These are phyloP conservation scores for Paracoccidioides brasiliensis DNA, from an alignment of 2,329 filamentous ascomycete species.

Conservation along the genomic window DNA sequence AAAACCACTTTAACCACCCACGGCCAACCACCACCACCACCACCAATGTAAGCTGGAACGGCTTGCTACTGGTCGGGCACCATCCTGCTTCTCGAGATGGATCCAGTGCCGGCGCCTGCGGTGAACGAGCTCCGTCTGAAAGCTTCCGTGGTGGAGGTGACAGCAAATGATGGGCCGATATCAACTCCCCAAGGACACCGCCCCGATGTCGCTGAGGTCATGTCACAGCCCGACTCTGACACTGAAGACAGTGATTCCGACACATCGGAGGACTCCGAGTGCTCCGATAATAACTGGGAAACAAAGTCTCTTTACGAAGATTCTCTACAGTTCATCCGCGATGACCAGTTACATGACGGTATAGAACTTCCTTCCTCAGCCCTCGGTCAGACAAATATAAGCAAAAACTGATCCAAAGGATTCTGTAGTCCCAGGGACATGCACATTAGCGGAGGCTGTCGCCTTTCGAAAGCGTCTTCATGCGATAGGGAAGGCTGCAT, in stretches of 20 bases:
- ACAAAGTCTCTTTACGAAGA: conserved; percentile 47
- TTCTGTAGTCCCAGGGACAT: conserved; percentile 37
- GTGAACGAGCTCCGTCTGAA: conserved; percentile 23
- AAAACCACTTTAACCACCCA: not conserved
- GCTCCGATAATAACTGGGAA: conserved; percentile 11
- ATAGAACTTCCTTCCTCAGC: conserved; percentile 1
- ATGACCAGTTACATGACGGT: conserved; percentile 37
- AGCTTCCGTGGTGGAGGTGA: conserved; percentile 24
- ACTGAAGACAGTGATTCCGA: conserved; percentile 9
- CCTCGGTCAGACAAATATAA: not conserved
- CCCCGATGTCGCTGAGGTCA: conserved; percentile 19
- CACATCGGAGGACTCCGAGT: not conserved
- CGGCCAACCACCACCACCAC: conserved; percentile 11
- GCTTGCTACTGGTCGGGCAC: conserved; percentile 21
- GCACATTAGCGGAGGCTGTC: conserved; percentile 56
- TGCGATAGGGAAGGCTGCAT: conserved; percentile 61
- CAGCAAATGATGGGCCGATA: conserved; percentile 12
- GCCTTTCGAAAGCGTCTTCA: conserved; percentile 58
- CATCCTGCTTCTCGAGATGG: conserved; percentile 25
- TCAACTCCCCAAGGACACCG: conserved; percentile 13
- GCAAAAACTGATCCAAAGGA: not conserved
- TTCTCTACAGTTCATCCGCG: conserved; percentile 44
- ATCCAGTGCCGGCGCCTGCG: conserved; percentile 24
- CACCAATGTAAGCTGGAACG: conserved; percentile 21
- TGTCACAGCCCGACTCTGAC: conserved; percentile 23